Conservation (phyloP, 2,329 filamentous ascomycete genomes). For the Apiospora koreana region DNA sequence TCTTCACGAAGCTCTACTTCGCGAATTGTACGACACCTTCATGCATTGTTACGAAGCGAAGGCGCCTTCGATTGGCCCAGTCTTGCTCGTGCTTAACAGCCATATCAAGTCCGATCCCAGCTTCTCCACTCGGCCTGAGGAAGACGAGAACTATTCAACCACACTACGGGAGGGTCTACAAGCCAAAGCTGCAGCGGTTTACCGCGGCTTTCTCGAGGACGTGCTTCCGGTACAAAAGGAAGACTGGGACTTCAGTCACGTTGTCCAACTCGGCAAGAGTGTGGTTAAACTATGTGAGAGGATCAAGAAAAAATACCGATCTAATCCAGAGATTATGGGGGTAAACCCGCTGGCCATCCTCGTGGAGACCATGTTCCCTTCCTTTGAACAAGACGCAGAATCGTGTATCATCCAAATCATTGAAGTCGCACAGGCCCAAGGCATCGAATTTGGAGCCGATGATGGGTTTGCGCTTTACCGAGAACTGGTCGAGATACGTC, state of each 20-base stretch:
- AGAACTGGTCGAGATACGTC: conserved; percentile 81
- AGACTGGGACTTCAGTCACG: conserved; percentile 87
- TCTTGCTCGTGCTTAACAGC: conserved; percentile 78
- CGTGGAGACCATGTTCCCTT: conserved; percentile 81
- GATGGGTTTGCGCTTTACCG: conserved; percentile 95
- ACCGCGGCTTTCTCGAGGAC: conserved; percentile 75
- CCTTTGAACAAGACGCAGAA: conserved; percentile 85
- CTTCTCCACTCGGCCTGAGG: conserved; percentile 71
- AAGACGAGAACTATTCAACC: conserved; percentile 70
- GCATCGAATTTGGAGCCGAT: conserved; percentile 78
- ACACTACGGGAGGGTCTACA: conserved; percentile 73
- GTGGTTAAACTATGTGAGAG: conserved; percentile 84
- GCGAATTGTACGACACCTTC: conserved; percentile 86
- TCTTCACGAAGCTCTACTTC: conserved; percentile 78
- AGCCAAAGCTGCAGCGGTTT: conserved; percentile 75
- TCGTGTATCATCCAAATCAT: conserved; percentile 84
- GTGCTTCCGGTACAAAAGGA: conserved; percentile 79
- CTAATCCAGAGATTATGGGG: conserved; percentile 85
- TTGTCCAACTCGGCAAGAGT: conserved; percentile 83
- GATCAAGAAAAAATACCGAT: conserved; percentile 89
- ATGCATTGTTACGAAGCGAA: conserved; percentile 90
- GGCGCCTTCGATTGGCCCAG: conserved; percentile 74
- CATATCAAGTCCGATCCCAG: conserved; percentile 79
- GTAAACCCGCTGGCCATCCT: conserved; percentile 67
- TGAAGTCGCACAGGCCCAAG: conserved; percentile 66